A percentile compares a stretch with the other conserved stretches of the same genome.
These are phyloP conservation scores for Termitomyces sp. DNA, from an alignment of 768 basidiomycete genomes.

Conservation along the genomic window DNA sequence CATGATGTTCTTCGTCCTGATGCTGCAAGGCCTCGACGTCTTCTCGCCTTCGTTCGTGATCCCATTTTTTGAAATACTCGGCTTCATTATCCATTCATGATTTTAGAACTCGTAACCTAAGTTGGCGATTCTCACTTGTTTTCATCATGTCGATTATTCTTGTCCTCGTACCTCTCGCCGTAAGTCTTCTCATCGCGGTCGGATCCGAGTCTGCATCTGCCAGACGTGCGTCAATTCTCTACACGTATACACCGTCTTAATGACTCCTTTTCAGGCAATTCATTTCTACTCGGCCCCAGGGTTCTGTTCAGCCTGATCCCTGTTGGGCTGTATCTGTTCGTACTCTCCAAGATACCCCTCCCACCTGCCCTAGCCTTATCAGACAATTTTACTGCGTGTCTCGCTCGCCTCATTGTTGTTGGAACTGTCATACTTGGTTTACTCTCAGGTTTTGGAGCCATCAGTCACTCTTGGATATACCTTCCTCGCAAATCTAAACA, in stretches of 20 bases:
- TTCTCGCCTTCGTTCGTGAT: constrained; percentile 44
- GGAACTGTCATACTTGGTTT: constrained; percentile 77
- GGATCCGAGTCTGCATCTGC: constrained; percentile 21
- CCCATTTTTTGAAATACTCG: background rate
- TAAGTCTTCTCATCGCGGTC: constrained; percentile 53
- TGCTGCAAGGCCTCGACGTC: constrained; percentile 60
- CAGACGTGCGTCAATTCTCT: constrained; percentile 16
- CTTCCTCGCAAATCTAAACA: constrained; percentile 35
- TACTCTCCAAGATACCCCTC: constrained; percentile 64
- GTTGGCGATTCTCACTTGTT: constrained; percentile 66
- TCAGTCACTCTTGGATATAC: constrained; percentile 61
- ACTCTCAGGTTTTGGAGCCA: constrained; percentile 75
- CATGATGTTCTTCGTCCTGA: constrained; percentile 64
- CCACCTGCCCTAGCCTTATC: constrained; percentile 41
- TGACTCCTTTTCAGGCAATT: background rate
- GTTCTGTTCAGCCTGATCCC: constrained; percentile 43
- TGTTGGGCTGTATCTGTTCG: constrained; percentile 50
- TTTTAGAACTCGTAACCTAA: constrained; percentile 52
- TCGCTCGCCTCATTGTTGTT: constrained; percentile 65
- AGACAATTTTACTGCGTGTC: constrained; percentile 40
- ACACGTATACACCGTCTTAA: background rate
- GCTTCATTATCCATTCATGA: background rate
- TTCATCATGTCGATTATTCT: constrained; percentile 58
- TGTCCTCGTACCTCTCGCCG: constrained; percentile 59
- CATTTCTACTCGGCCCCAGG: constrained; percentile 25